These are phyloP conservation scores for Echinochloa phyllopogon DNA, from an alignment of 176 grass and related monocot species.

Conservation along the genomic window DNA sequence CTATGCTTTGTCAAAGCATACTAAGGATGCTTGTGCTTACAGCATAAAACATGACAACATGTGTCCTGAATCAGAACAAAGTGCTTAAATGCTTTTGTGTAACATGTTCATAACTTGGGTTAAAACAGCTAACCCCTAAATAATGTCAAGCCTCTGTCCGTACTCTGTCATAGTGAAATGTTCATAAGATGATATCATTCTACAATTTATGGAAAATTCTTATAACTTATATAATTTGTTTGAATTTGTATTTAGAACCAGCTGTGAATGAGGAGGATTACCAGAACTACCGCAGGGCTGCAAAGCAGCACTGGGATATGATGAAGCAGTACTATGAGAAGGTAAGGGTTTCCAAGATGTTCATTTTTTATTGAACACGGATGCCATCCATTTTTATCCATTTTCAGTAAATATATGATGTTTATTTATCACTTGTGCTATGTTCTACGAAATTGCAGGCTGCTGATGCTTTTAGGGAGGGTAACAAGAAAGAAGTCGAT, in stretches of 20 bases:
- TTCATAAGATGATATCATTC: neutral
- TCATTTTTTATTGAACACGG: neutral
- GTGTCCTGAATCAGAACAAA: neutral
- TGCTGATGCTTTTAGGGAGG: conserved; percentile 72
- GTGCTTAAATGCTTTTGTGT: neutral
- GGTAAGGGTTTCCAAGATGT: conserved; percentile 46
- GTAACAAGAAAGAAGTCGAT: conserved; percentile 58
- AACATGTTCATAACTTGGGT: conserved; percentile 9
- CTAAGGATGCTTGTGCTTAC: conserved; percentile 19
- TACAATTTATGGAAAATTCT: conserved; percentile 1
- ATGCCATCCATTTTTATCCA: neutral
- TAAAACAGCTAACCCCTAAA: conserved; percentile 12
- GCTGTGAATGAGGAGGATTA: conserved; percentile 71
- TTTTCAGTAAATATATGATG: conserved; percentile 18
- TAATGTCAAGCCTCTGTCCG: conserved; percentile 8
- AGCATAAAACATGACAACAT: conserved; percentile 32
- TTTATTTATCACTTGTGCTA: conserved; percentile 20
- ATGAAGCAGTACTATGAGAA: conserved; percentile 95
- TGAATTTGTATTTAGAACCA: conserved; percentile 42
- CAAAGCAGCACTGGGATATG: conserved; percentile 81
- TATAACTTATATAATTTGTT: conserved; percentile 35
- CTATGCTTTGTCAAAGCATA: neutral
- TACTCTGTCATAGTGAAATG: neutral
- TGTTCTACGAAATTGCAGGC: conserved; percentile 67
- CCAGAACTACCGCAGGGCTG: conserved; percentile 64